A percentile compares a stretch with the other conserved stretches of the same genome.
These are phyloP conservation scores for Trichophyton mentagrophytes DNA, from an alignment of 2,329 filamentous ascomycete species.

Conservation along the genomic window DNA sequence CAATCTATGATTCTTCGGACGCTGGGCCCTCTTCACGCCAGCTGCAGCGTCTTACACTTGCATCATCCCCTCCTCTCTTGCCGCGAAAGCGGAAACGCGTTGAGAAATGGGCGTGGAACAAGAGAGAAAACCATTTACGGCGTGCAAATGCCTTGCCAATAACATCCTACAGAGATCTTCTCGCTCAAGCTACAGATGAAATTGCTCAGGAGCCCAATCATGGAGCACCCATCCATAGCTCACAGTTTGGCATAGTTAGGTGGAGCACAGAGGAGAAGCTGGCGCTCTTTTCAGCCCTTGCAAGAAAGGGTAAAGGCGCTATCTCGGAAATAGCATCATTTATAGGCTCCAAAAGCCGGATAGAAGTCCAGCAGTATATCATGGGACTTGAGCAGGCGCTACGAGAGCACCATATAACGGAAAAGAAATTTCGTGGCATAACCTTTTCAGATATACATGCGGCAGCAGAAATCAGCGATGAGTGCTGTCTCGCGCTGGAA, in stretches of 20 bases:
- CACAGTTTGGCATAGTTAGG: constrained; percentile 53
- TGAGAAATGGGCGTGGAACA: background rate
- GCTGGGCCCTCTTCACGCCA: constrained; percentile 12
- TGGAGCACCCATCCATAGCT: constrained; percentile 18
- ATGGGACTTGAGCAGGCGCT: constrained; percentile 44
- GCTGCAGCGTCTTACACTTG: constrained; percentile 9
- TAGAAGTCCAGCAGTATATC: constrained; percentile 63
- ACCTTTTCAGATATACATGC: constrained; percentile 51
- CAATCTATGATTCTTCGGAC: background rate
- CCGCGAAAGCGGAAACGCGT: constrained; percentile 1
- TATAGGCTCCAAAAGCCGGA: constrained; percentile 57
- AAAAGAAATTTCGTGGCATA: constrained; percentile 27
- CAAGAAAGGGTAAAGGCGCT: constrained; percentile 51
- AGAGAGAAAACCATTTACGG: constrained; percentile 1
- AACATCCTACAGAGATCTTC: constrained; percentile 35
- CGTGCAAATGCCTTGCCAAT: background rate
- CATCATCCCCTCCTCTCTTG: constrained; percentile 6
- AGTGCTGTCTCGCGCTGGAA: constrained; percentile 55
- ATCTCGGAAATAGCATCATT: constrained; percentile 48
- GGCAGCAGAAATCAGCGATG: constrained; percentile 56
- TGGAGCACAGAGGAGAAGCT: constrained; percentile 66
- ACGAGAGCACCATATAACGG: constrained; percentile 29
- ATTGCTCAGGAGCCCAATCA: constrained; percentile 7
- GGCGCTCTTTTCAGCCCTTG: constrained; percentile 53
- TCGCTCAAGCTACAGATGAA: constrained; percentile 45